Conservation (phyloP, 2,329 filamentous ascomycete genomes). For the Thielaviopsis euricoi region DNA sequence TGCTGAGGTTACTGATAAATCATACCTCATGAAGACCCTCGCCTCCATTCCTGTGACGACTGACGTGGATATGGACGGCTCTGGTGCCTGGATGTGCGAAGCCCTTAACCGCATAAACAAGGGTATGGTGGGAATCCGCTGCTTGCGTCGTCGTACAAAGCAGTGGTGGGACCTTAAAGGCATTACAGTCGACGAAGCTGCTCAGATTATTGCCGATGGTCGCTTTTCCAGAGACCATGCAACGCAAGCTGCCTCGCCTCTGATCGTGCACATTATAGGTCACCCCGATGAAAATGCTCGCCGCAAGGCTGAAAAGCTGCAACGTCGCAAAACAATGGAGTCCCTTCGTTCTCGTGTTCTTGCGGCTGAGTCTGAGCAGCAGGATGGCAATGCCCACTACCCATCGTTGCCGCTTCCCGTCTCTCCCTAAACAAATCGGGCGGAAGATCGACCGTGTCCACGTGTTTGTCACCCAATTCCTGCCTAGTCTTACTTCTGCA, state of each 20-base stretch:
- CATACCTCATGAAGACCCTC: conserved; percentile 1
- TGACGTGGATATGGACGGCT: neutral
- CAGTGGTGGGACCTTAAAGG: conserved; percentile 9
- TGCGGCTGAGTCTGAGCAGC: neutral
- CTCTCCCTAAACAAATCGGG: neutral
- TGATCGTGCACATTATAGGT: neutral
- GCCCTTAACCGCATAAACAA: conserved; percentile 4
- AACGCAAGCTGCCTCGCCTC: neutral
- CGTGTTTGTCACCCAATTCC: neutral
- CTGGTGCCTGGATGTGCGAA: conserved; percentile 7
- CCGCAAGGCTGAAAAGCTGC: conserved; percentile 1
- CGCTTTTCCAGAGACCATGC: conserved; percentile 2
- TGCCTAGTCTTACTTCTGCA: neutral
- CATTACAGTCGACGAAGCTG: neutral
- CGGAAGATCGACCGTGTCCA: neutral
- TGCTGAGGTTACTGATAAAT: conserved; percentile 4
- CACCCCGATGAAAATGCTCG: neutral
- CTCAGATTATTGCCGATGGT: neutral
- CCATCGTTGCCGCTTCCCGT: neutral
- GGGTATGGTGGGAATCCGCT: conserved; percentile 1
- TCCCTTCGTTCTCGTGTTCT: neutral
- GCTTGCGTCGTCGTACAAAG: conserved; percentile 2
- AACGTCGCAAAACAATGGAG: neutral
- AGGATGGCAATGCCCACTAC: neutral
- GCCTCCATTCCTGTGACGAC: neutral